phyloP scores from a whole-genome alignment of 2,329 filamentous ascomycete species.

The Ophiosphaerella herpotricha region DNA sequence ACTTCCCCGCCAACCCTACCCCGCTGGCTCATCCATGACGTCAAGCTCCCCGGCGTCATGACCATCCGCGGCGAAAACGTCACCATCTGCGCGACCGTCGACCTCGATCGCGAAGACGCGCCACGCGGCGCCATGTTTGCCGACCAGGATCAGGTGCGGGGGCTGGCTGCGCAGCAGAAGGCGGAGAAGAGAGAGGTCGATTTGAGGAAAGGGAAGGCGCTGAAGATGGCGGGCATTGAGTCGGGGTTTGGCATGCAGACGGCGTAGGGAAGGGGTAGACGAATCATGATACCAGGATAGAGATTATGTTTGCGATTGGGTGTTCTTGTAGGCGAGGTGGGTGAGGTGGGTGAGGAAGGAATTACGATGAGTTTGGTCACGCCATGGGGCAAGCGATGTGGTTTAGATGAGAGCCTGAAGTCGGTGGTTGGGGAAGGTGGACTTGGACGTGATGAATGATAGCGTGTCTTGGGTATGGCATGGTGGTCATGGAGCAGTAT shows the following conservation, averaged over 20 bases:
- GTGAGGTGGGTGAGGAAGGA: background rate
- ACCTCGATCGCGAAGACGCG: conserved; percentile 94
- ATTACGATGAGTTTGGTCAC: background rate
- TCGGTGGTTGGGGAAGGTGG: too few species aligned
- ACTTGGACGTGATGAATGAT: too few species aligned
- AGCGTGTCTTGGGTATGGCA: too few species aligned
- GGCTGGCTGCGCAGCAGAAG: conserved; percentile 74
- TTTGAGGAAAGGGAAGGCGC: conserved; percentile 68
- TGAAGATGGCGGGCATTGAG: conserved; percentile 55
- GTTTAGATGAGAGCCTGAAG: too few species aligned
- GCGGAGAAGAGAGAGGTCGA: conserved; percentile 66
- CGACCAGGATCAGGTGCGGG: conserved; percentile 69
- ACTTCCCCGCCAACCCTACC: conserved; percentile 26
- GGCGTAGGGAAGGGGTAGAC: background rate
- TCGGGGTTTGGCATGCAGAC: conserved; percentile 79
- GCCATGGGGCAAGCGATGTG: conserved; percentile 46
- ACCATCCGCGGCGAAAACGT: conserved; percentile 96
- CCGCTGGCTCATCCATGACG: conserved; percentile 75
- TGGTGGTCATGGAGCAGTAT: too few species aligned
- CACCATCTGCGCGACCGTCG: conserved; percentile 92
- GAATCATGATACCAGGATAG: too few species aligned
- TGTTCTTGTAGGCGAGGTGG: background rate
- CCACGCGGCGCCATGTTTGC: conserved; percentile 73
- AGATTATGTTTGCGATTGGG: too few species aligned
- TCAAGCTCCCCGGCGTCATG: conserved; percentile 83